These are phyloP conservation scores for Phenoliferia sp. DNA, from an alignment of 1,284 basidiomycete species.

Conservation along the genomic window DNA sequence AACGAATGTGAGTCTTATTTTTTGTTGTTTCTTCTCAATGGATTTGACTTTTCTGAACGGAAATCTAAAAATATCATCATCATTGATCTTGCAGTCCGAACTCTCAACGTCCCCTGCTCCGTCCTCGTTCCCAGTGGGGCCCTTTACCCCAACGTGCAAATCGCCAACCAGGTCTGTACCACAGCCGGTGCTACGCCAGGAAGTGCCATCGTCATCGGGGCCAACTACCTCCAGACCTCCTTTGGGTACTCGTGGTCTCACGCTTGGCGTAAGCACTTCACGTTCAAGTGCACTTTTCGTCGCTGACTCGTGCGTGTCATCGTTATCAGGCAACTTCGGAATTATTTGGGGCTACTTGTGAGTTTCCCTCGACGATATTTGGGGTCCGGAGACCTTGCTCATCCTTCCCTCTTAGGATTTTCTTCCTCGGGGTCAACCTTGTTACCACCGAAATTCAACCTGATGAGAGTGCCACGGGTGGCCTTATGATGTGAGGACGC, in stretches of 20 bases:
- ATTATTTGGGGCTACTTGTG: constrained; percentile 41
- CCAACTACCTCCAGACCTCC: constrained; percentile 50
- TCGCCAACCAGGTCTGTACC: constrained; percentile 30
- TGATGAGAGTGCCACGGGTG: constrained; percentile 26
- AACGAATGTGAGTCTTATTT: constrained; percentile 47
- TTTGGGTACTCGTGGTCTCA: constrained; percentile 56
- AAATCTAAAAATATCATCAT: too few relatives aligned
- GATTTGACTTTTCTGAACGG: too few relatives aligned
- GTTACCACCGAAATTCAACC: constrained; percentile 38
- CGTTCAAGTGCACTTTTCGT: constrained; percentile 33
- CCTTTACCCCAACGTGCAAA: constrained; percentile 35
- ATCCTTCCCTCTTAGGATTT: too few relatives aligned
- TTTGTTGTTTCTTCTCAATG: not conserved
- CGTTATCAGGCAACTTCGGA: not conserved
- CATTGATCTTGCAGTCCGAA: constrained; percentile 24
- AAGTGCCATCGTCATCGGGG: constrained; percentile 45
- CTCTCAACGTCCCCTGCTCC: constrained; percentile 28
- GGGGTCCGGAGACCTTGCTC: too few relatives aligned
- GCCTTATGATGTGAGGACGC: constrained; percentile 16
- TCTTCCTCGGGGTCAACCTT: constrained; percentile 54
- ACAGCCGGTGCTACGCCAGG: constrained; percentile 12
- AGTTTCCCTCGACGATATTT: too few relatives aligned
- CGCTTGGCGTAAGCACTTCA: constrained; percentile 47
- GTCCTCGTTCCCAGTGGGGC: constrained; percentile 43
- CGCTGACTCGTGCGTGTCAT: not conserved